Base-by-base conservation (phyloP, 2,329 filamentous ascomycete species). In the Venturia effusa region DNA sequence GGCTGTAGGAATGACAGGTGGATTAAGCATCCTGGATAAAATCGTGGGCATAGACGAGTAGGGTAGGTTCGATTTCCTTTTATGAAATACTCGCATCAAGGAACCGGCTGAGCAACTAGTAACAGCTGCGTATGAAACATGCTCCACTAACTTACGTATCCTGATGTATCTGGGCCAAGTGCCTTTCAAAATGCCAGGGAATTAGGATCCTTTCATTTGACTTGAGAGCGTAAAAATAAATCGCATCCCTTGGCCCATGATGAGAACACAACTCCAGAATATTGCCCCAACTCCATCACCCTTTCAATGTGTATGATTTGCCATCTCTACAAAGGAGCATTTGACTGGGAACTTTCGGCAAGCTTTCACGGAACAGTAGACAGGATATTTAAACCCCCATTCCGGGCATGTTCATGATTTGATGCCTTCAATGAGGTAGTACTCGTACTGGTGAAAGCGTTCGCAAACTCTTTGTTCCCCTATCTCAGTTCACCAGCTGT, bases 11-110 rank as follows among this genome's bases (percentile, higher is more conserved):
- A 40, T 64, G 43, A 41, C 24, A 1, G 55, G 34, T 22, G 43
- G 59, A 17, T 48, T 64, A 43, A 34, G 45, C 11, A 48, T 60
- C 11, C 32, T 64, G n/a, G 63, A 64, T 27, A 62, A 64, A 37
- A 57, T 64, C 43, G 37, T 60, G 41, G 59, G 59, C 17, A 24
- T 62, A 17, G 61, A n/a, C 37, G 59, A 61, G 59, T 45, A 61
- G 41, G 30, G 41, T 41, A 45, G 13, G 59, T 61, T 61, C 22
- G 37, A 45, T 61, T 61, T 59, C 27, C 37, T 61, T 24, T 39
- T 32, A 30, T 61, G 4, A 32, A 57, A 5, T 19, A 34, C 10
- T 51, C 51, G 30, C 34, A 32, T 19, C 17, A 7, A 6, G 15
- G 30, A 0, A 57, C 19, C 8, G 1, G 22, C 51, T 32, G 19